Evolutionary conservation across 2,329 filamentous ascomycete genomes (phyloP).

Genomic region (Talaromyces funiculosus): DNA sequence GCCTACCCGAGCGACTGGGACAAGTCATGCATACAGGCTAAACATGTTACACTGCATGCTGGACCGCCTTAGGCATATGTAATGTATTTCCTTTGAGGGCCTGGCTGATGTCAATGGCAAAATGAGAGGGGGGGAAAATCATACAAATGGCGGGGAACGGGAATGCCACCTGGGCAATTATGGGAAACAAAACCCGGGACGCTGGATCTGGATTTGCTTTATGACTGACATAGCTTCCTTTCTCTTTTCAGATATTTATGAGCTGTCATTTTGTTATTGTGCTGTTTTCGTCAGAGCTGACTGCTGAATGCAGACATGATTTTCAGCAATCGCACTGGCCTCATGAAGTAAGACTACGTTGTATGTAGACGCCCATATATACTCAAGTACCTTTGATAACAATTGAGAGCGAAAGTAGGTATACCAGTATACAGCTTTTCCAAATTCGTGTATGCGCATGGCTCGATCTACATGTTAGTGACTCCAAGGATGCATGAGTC

Average conservation of each 20-base stretch:
- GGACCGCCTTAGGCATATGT: neutral
- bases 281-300: neutral
- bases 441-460: neutral
- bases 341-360: neutral
- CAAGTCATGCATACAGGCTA: slow-evolving; percentile 7
- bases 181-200: neutral
- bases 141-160: neutral
- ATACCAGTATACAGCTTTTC: neutral
- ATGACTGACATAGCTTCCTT: neutral
- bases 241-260: neutral
- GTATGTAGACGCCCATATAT: neutral
- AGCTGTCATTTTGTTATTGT: neutral
- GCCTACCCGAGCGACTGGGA: slow-evolving; percentile 11
- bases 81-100: neutral
- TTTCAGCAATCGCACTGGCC: slow-evolving; percentile 2
- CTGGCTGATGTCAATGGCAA: neutral
- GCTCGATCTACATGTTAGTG: neutral
- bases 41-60: slow-evolving; percentile 3
- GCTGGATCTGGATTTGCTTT: neutral
- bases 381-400: neutral
- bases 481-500: neutral
- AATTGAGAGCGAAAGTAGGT: neutral
- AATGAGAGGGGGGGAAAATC: neutral
- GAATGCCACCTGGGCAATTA: neutral
- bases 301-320: slow-evolving; percentile 2